A percentile compares a stretch with the other conserved stretches of the same genome.
These are phyloP conservation scores for Trametes punicea DNA, from an alignment of 768 basidiomycete species.

Conservation along the genomic window DNA sequence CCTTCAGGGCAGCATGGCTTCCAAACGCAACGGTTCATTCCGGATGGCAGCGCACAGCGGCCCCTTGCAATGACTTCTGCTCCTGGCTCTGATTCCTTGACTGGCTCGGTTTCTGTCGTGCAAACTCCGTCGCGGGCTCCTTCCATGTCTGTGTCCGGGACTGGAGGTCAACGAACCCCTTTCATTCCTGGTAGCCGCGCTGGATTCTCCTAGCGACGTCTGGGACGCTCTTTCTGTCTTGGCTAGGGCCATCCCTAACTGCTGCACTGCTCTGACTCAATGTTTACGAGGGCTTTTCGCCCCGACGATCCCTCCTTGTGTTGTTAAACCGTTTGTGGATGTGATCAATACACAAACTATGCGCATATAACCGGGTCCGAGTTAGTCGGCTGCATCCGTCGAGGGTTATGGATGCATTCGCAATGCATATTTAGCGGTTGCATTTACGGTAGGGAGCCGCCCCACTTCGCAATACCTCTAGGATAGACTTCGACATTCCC, in stretches of 20 bases:
- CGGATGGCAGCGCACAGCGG: conserved; percentile 20
- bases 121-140: conserved; percentile 19
- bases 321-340: too few species aligned
- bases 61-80: conserved; percentile 8
- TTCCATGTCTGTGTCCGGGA: conserved; percentile 22
- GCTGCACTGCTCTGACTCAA: too few species aligned
- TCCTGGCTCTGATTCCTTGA: conserved; percentile 6
- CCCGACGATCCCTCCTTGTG: too few species aligned
- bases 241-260: too few species aligned
- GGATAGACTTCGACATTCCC: too few species aligned
- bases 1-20: conserved; percentile 16
- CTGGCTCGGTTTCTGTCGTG: conserved; percentile 21
- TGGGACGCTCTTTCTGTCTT: too few species aligned
- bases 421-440: too few species aligned
- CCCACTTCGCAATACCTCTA: too few species aligned
- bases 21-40: conserved; percentile 30
- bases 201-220: conserved; percentile 29
- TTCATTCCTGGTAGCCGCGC: conserved; percentile 42
- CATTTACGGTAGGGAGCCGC: too few species aligned
- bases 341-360: conserved; percentile 1
- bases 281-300: too few species aligned
- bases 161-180: conserved; percentile 47
- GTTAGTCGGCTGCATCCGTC: neutral
- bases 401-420: neutral
- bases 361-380: neutral